Percentiles rank a stretch among this genome's conserved stretches.
phyloP scores from a whole-genome alignment of 345 rosid genomes.

The Acer campestre region DNA sequence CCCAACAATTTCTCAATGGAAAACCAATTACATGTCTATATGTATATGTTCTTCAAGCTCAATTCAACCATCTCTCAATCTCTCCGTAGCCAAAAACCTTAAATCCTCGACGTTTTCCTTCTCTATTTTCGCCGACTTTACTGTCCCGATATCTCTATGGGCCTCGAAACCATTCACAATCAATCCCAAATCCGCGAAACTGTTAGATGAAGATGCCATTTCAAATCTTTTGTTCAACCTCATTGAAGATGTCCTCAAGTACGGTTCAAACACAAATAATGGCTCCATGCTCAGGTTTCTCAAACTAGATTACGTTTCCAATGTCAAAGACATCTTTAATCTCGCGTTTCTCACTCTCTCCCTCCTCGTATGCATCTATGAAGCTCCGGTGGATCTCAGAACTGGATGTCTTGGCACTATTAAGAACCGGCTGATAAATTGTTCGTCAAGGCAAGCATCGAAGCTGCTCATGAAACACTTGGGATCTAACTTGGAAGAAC shows the following conservation, averaged over 20 bases:
- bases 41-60: slow-evolving; percentile 60
- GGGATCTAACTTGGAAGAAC: slow-evolving; percentile 81
- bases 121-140: slow-evolving; percentile 55
- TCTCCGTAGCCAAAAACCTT: slow-evolving; percentile 41
- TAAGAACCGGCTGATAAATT: slow-evolving; percentile 50
- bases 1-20: slow-evolving; percentile 64
- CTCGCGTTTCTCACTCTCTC: slow-evolving; percentile 63
- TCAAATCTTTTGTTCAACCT: slow-evolving; percentile 50
- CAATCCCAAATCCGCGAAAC: slow-evolving; percentile 36
- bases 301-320: slow-evolving; percentile 32
- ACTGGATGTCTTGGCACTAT: slow-evolving; percentile 52
- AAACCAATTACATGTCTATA: slow-evolving; percentile 44
- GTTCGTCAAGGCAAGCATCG: slow-evolving; percentile 50
- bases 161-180: slow-evolving; percentile 56
- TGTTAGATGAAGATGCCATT: slow-evolving; percentile 41
- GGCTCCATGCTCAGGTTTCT: slow-evolving; percentile 45
- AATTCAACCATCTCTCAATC: slow-evolving; percentile 58
- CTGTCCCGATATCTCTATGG: slow-evolving; percentile 60
- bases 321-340: slow-evolving; percentile 60
- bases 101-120: slow-evolving; percentile 41
- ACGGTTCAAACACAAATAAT: slow-evolving; percentile 43
- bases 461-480: slow-evolving; percentile 65
- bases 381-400: slow-evolving; percentile 71
- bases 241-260: slow-evolving; percentile 60
- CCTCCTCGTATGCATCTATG: slow-evolving; percentile 71